Conservation (phyloP, 176 grass and related monocot species). For the Chrysopogon serrulatus region DNA sequence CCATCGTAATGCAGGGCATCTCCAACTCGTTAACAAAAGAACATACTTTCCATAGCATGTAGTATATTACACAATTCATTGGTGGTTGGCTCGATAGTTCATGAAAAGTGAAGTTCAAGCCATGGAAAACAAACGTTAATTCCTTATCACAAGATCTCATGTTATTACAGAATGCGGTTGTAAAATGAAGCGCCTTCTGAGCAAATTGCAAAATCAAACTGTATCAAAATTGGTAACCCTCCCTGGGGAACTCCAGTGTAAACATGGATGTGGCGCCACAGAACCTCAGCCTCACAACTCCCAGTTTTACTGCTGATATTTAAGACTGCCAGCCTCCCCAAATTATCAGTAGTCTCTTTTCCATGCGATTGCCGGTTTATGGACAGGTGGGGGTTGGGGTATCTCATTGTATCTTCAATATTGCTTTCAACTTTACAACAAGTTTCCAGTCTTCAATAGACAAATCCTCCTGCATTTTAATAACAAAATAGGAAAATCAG, state of each 20-base stretch:
- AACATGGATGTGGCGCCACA: not conserved
- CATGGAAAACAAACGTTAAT: not conserved
- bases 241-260: not conserved
- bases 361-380: not conserved
- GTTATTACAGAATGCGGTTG: not conserved
- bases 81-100: not conserved
- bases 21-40: too few relatives aligned
- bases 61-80: not conserved
- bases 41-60: not conserved
- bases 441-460: slow-evolving; percentile 69
- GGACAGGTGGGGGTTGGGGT: not conserved
- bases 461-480: slow-evolving; percentile 52
- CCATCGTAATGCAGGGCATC: too few relatives aligned
- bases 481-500: not conserved
- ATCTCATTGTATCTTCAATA: slow-evolving; percentile 62
- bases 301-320: not conserved
- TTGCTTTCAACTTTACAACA: slow-evolving; percentile 55
- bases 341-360: not conserved
- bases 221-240: slow-evolving; percentile 23
- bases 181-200: not conserved
- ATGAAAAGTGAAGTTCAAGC: not conserved
- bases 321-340: not conserved
- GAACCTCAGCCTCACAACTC: not conserved
- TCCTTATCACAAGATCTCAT: not conserved
- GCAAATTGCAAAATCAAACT: slow-evolving; percentile 9